Percentiles rank a stretch among this genome's conserved stretches.
These are phyloP conservation scores for Chamaenerion angustifolium DNA, from an alignment of 345 rosid genomes.

Conservation along the genomic window DNA sequence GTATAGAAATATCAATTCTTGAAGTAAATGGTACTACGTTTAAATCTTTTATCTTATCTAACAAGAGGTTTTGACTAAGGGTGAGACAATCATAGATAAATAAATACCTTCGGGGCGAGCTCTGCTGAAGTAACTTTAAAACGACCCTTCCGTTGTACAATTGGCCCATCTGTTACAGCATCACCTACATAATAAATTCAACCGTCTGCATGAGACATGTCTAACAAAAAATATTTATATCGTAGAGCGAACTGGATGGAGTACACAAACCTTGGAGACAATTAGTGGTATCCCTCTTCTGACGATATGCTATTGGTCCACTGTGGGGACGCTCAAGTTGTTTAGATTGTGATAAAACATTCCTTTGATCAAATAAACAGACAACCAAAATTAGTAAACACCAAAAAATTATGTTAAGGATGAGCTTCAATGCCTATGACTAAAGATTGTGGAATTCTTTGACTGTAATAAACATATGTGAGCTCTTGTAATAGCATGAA, in stretches of 20 bases:
- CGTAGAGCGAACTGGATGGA: neutral
- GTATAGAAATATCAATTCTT: too few species aligned
- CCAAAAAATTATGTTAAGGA: neutral
- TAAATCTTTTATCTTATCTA: neutral
- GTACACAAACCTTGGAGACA: constrained; percentile 25
- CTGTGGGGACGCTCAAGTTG: constrained; percentile 53
- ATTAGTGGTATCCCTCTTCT: constrained; percentile 50
- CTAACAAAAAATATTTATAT: neutral
- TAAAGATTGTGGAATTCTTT: too few species aligned
- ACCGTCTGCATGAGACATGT: neutral
- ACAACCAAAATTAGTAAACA: neutral
- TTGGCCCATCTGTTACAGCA: constrained; percentile 59
- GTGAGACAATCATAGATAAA: neutral
- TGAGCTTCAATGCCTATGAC: too few species aligned
- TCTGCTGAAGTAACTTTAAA: constrained; percentile 82
- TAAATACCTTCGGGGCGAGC: constrained; percentile 76
- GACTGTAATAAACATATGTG: too few species aligned
- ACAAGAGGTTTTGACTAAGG: neutral
- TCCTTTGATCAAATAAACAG: neutral
- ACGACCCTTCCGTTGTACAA: constrained; percentile 76
- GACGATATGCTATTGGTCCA: constrained; percentile 52
- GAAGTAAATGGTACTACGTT: neutral
- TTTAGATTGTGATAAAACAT: constrained; percentile 59
- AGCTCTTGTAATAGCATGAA: too few species aligned
- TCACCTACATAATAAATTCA: constrained; percentile 27